phyloP scores from a whole-genome alignment of 768 basidiomycete genomes.

The Lactifluus pinguis region DNA sequence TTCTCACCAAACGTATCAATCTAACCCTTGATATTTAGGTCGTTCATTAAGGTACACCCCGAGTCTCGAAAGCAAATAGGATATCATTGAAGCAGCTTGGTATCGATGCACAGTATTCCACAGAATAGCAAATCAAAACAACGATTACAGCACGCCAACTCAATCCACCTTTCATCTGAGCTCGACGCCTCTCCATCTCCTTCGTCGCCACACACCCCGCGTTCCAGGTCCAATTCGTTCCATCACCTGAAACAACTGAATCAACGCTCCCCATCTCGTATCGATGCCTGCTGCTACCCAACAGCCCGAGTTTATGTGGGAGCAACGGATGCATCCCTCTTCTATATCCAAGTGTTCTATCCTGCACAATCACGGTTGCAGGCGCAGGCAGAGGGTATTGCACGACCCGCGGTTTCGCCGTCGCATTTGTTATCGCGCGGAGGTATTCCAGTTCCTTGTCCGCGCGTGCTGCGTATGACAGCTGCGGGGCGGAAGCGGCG shows the following conservation, averaged over 20 bases:
- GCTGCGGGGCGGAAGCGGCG: conserved; percentile 7
- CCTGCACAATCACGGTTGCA: too few relatives aligned
- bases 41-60: too few relatives aligned
- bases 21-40: neutral
- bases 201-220: neutral
- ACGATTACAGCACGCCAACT: neutral
- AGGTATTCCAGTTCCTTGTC: conserved; percentile 7
- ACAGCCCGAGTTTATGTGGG: conserved; percentile 20
- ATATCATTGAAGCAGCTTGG: conserved; percentile 11
- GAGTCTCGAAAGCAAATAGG: neutral
- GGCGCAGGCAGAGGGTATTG: neutral
- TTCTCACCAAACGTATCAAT: neutral
- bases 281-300: neutral
- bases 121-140: conserved; percentile 1
- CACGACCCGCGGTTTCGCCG: neutral
- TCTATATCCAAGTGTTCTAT: neutral
- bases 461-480: neutral
- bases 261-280: too few relatives aligned
- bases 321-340: conserved; percentile 20
- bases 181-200: neutral
- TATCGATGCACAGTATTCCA: conserved; percentile 3
- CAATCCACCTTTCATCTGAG: neutral
- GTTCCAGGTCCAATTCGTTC: conserved; percentile 2
- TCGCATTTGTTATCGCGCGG: conserved; percentile 5
- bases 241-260: conserved; percentile 5